Percentiles rank a stretch among this genome's conserved stretches.
These are phyloP conservation scores for Pichia scutulata DNA, from an alignment of 805 yeast genomes.

Conservation along the genomic window DNA sequence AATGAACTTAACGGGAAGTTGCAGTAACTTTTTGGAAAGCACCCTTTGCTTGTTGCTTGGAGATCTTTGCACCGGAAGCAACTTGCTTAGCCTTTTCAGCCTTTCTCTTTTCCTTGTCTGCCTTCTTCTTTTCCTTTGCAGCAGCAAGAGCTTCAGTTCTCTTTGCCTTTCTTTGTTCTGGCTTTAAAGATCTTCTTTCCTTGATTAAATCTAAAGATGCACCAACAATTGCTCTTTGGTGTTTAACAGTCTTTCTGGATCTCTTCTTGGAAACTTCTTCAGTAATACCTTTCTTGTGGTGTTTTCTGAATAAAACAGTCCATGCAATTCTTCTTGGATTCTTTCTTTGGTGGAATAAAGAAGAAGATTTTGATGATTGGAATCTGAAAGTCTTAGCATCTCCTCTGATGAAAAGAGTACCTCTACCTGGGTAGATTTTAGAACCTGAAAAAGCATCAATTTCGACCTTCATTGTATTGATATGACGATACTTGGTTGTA, in stretches of 20 bases:
- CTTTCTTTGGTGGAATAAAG: slow-evolving; percentile 99
- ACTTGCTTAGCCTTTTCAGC: slow-evolving; percentile 81
- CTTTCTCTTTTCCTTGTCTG: slow-evolving; percentile 90
- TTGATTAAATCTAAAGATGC: slow-evolving; percentile 97
- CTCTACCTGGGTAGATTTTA: slow-evolving; percentile 99
- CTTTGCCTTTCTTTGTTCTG: slow-evolving; percentile 96
- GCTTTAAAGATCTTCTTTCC: slow-evolving; percentile 93
- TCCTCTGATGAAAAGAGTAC: slow-evolving; percentile 98
- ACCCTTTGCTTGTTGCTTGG: slow-evolving; percentile 97
- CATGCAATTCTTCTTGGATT: slow-evolving; percentile 99
- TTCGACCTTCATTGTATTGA: slow-evolving; percentile 86
- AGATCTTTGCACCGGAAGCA: slow-evolving; percentile 72
- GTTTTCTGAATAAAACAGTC: slow-evolving; percentile 99
- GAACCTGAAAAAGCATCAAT: slow-evolving; percentile 98
- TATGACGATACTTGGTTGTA: slow-evolving; percentile 3
- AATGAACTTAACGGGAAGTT: slow-evolving; percentile 75
- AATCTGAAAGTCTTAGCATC: slow-evolving; percentile 99
- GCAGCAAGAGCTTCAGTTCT: slow-evolving; percentile 83
- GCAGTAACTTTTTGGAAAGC: slow-evolving; percentile 96
- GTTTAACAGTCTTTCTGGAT: slow-evolving; percentile 94
- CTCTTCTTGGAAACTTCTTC: slow-evolving; percentile 98
- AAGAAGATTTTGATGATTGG: slow-evolving; percentile 95
- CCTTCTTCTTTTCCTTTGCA: slow-evolving; percentile 85
- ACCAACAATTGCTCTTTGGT: slow-evolving; percentile 99
- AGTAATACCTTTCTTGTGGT: slow-evolving; percentile 99